Conservation (phyloP, 2,329 filamentous ascomycete genomes). For the Amphichorda felina region DNA sequence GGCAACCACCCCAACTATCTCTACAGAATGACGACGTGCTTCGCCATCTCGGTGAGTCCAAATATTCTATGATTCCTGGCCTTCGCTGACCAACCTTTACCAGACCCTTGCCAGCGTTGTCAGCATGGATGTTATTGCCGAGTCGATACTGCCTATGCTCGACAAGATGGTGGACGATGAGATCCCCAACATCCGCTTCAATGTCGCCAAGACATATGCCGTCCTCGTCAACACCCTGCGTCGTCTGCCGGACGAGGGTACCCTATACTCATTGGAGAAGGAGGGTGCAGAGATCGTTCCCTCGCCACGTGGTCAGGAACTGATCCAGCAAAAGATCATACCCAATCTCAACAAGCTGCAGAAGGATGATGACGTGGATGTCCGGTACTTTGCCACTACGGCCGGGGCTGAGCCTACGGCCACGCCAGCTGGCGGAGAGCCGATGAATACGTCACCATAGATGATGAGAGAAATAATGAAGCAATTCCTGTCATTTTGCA, state of each 20-base stretch:
- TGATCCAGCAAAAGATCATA: conserved; percentile 78
- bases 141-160: conserved; percentile 90
- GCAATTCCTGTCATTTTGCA: conserved; percentile 31
- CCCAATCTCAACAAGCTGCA: conserved; percentile 91
- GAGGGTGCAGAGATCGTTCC: conserved; percentile 49
- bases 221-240: conserved; percentile 86
- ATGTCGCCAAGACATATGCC: conserved; percentile 94
- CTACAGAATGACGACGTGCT: conserved; percentile 99
- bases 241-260: conserved; percentile 79
- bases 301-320: conserved; percentile 61
- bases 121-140: conserved; percentile 83
- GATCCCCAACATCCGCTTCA: conserved; percentile 98
- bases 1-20: conserved; percentile 97
- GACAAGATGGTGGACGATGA: conserved; percentile 88
- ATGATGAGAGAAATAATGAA: conserved; percentile 35
- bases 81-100: conserved; percentile 10
- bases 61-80: not conserved
- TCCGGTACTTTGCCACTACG: conserved; percentile 93
- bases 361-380: conserved; percentile 95
- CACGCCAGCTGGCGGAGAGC: conserved; percentile 40
- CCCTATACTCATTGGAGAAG: conserved; percentile 76
- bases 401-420: conserved; percentile 53
- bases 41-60: conserved; percentile 81
- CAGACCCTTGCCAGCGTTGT: conserved; percentile 91
- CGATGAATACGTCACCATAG: conserved; percentile 57